Base-by-base conservation (phyloP, 2,329 filamentous ascomycete genomes). In the Diaporthe citriasiana region DNA sequence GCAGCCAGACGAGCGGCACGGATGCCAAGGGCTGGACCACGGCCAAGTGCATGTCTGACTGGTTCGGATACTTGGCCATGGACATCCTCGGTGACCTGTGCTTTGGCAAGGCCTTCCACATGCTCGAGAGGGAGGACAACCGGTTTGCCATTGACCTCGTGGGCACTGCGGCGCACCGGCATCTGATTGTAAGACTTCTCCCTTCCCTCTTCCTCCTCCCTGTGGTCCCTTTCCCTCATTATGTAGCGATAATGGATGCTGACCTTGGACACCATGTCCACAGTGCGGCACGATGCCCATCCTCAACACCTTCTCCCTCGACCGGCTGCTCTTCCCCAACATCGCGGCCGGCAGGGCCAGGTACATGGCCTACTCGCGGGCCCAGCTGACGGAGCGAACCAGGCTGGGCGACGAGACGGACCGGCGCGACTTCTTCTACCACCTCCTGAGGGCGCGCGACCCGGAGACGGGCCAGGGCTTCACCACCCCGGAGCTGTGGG, bases 361-460 rank as follows among this genome's bases (percentile, higher is more conserved):
- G 74, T 94, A 94, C 80, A 93, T 94, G 88, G 87, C 88, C 69
- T 94, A 94, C 83, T 93, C 91, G 81, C 91, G 92, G 66, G 85
- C 86, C 2, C 92, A 94, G 82, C 87, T 93, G 53, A 88, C 88
- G 19, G 90, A 93, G 78, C 88, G 92, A 33, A 93, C 91, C 65
- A 90, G 91, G 75, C 84, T 92, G 35, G 91, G 91, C 38, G 90
- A 91, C 76, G 90, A 89, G 76, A 91, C 88, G 63, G 91, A 90
- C 78, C 91, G 92, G 45, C 90, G 92, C 73, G 93, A 94, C 80
- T 94, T 94, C 84, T 94, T 94, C 84, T 92, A 93, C 82, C 91
- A 94, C 81, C 87, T 95, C 15, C 88, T 94, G 74, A 92, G 91
- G 79, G 92, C 93, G 10, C 89, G 89, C 51, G 93, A 94, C 77